Evolutionary conservation across 148 eudicot genomes (phyloP), one percentile per base, ranked within the genome.

Genomic region (Fagopyrum esculentum): DNA sequence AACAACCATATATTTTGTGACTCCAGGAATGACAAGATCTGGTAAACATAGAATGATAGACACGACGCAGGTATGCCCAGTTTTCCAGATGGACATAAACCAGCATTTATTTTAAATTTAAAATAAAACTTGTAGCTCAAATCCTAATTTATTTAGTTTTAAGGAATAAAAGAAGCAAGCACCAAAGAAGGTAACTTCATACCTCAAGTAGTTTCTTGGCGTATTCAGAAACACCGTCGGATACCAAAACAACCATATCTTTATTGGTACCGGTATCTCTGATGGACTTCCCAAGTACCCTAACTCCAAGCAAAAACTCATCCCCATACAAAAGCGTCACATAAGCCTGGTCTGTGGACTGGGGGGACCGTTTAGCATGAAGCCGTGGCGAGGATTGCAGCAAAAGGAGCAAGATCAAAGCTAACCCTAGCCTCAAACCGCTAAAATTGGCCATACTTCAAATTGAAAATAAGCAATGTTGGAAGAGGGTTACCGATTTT

Each of bases 301-400:
- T 80, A 71, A 89, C 96, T 12, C 98, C 98, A 78, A 93, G 84
- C 48, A 93, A 77, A 81, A 93, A 90, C 79, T 93, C 96, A 81
- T 93, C 98, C 26, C 98, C 98, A 71, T 93, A 93, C 10, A 93
- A 82, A 71, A 93, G 87, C 4, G 98, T 93, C 47, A 93, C 98
- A 74, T 93, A 93, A 2, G 98, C 98, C 79, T 90, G 86, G 0
- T 89, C 79, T 0, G 85, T 80, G 13, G 85, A 80, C 76, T 72
- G 83, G 13, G 82, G 70, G 13, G 82, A 73, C 71, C 79, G 83
- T 73, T 78, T 78, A 73, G 86, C 86, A 80, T 69, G 78, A 75
- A 69, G 52, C 74, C 52, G 61, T 59, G 77, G 30, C 74, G 76
- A 12, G 17, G 81, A 71, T 57, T 73, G 81, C 35, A 79, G 48